Base-by-base conservation (phyloP, 2,329 filamentous ascomycete genomes). In the Hypoxylon sp. region DNA sequence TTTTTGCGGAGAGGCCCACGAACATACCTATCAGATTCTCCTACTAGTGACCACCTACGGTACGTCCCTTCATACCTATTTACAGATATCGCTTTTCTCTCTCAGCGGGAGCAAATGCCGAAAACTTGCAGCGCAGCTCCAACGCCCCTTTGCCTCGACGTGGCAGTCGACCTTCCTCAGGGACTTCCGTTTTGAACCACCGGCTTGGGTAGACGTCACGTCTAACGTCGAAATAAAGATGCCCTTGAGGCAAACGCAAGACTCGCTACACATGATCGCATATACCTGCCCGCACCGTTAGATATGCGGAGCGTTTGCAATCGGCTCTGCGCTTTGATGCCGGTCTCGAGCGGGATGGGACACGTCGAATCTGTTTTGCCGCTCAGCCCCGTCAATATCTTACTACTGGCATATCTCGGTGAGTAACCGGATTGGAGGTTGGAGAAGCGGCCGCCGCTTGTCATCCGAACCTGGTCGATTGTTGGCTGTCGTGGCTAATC, bases 251-350 rank as follows among this genome's bases (percentile, higher is more conserved):
- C 35, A 53, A 62, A 21, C 56, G 56, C 53, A 37, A 59, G 60
- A 64, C 48, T 61, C 37, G 52, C 37, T 63, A 62, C 44, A 44
- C 42, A 54, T 57, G 69, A 71, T 71, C 69, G 69, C 69, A 71
- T 67, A 69, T 48, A 67, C 66, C 51, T 71, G 57, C 69, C 68
- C 63, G 21, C 53, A 46, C 29, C 35, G 35, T 67, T 47, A 57
- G 21, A 47, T 57, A 47, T 56, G 39, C 56, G 46, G 54, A 54
- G 24, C 17, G 32, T 54, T 55, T 24, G 32, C 58, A 48, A 48
- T 31, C 48, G 32, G 47, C 17, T 63, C 27, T 67, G 39, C 3
- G 37, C 37, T 32, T 57, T 27, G n/a, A 46, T 52, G 35, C 53
- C 31, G 50, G 27, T 32, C 52, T 54, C 29, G 47, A 47, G 29